Base-by-base conservation (phyloP, 139 green algal species). In the Zygnema circumcarinatum region DNA sequence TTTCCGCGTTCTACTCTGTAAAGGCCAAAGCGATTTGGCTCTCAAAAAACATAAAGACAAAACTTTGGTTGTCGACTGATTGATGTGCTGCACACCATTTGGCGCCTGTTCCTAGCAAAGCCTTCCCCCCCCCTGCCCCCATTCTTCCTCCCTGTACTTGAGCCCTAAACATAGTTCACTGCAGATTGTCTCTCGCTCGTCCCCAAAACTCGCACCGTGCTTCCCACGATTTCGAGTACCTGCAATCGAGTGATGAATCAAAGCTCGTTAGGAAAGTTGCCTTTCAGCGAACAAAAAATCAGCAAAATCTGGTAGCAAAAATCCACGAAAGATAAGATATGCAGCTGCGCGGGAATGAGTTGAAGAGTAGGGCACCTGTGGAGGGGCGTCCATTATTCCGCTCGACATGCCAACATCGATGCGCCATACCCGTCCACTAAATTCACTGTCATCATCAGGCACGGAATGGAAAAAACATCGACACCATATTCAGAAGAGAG, bases 371-470 rank as follows among this genome's bases (percentile, higher is more conserved):
- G 25, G n/a, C 76, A 47, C 96, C 97, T 67, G 88, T 20, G 69
- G 83, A 25, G 84, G 38, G 21, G 74, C 75, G 21, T 76, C 76
- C 38, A 88, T 35, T 32, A 91, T 86, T 62, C 85, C 84, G 1
- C 81, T 91, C 20, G 95, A 98, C 89, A 99, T 94, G 22, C 97
- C 97, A 39, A 99, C 97, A 83, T 99, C 97, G 36, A 99, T 95
- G 21, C 97, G 92, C 62, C 96, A 89, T 25, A 98, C 97, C 1
- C 74, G 74, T 2, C 92, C 83, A 1, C 39, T 32, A 1, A 75
- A 88, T 56, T 88, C 83, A 2, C 83, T 88, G 69, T 52, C 40
- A n/a, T 38, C 74, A 16, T 41, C n/a, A 78, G n/a, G n/a, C n/a
- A n/a, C n/a, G n/a, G n/a, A n/a, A n/a, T n/a, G n/a, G 25, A 25